Base-by-base conservation (phyloP, 495 filamentous ascomycete genomes). In the Talaromyces thailandensis region DNA sequence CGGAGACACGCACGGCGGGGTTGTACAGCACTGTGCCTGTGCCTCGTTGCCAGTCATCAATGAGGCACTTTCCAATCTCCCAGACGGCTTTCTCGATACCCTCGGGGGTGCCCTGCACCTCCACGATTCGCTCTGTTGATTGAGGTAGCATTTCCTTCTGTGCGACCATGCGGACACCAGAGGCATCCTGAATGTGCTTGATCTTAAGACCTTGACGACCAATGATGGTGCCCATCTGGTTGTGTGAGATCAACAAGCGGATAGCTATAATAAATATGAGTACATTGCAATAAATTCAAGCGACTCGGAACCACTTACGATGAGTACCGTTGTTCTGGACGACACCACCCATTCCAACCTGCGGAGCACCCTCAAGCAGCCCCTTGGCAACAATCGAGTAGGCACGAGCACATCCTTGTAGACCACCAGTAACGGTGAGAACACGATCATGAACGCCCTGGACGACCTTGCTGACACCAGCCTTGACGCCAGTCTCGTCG, bases 141-240 rank as follows among this genome's bases (percentile, higher is more conserved):
- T 98, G 94, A 26, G 94, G 94, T 32, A 98, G 87, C 94, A 98
- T 98, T 70, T 98, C 94, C 78, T 98, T 98, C 73, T 97, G 93
- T 56, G 94, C 94, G 32, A 98, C 92, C 94, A 98, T 98, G 66
- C 94, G 91, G 62, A 97, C 93, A 64, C 93, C 92, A 3, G 95
- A 98, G 11, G 87, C 86, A 76, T 98, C 95, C 73, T 98, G 94
- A 67, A 98, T 98, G 74, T 96, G 89, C 83, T 98, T 98, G 80
- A 98, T 98, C 80, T 97, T 98, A 63, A 96, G 82, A 51, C 94
- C 94, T 77, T 92, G 88, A 58, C 92, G 88, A 64, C 94, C 94
- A 67, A 98, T 98, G 75, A 98, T 96, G 65, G 94, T 98, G 60
- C 94, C 94, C 94, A 98, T 98, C 74, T 98, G 95, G 71, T 98